phyloP scores from a whole-genome alignment of 805 yeast genomes.

The Lachancea mirantina region DNA sequence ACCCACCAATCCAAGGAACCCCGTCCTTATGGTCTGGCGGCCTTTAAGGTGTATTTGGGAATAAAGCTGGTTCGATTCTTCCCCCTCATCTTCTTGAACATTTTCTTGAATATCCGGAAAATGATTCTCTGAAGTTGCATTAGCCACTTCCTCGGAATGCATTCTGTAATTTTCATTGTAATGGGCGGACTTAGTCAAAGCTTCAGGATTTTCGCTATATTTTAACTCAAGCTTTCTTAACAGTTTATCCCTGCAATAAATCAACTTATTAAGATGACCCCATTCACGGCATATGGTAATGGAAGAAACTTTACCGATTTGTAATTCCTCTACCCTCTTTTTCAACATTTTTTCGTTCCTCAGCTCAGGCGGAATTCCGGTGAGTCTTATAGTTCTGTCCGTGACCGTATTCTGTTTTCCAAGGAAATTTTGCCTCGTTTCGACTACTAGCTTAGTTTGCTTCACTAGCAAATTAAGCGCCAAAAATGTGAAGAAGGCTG shows the following conservation, averaged over 20 bases:
- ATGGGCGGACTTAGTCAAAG: constrained; percentile 17
- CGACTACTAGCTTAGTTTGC: constrained; percentile 68
- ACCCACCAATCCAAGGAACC: constrained; percentile 59
- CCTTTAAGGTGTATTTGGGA: constrained; percentile 28
- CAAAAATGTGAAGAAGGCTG: constrained; percentile 73
- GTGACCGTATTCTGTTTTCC: constrained; percentile 86
- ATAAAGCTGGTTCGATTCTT: constrained; percentile 20
- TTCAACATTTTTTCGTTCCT: constrained; percentile 65
- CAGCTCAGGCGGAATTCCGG: constrained; percentile 82
- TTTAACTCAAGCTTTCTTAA: constrained; percentile 54
- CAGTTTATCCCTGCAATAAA: constrained; percentile 48
- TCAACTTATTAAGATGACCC: constrained; percentile 62
- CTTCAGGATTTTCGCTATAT: constrained; percentile 28
- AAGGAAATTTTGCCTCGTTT: constrained; percentile 69
- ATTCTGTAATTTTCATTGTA: constrained; percentile 22
- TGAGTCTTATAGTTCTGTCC: constrained; percentile 79
- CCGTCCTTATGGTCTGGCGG: constrained; percentile 59
- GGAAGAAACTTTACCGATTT: constrained; percentile 72
- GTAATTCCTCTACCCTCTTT: constrained; percentile 67
- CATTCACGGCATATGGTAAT: constrained; percentile 83
- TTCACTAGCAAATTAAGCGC: constrained; percentile 53
- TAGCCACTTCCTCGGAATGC: constrained; percentile 7
- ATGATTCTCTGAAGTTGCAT: constrained; percentile 1
- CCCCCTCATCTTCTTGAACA: neutral
- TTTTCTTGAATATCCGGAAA: constrained; percentile 5